Percentiles rank a stretch among this genome's conserved stretches.
These are phyloP conservation scores for Penicillium vulpinum DNA, from an alignment of 2,329 filamentous ascomycete genomes.

Conservation along the genomic window DNA sequence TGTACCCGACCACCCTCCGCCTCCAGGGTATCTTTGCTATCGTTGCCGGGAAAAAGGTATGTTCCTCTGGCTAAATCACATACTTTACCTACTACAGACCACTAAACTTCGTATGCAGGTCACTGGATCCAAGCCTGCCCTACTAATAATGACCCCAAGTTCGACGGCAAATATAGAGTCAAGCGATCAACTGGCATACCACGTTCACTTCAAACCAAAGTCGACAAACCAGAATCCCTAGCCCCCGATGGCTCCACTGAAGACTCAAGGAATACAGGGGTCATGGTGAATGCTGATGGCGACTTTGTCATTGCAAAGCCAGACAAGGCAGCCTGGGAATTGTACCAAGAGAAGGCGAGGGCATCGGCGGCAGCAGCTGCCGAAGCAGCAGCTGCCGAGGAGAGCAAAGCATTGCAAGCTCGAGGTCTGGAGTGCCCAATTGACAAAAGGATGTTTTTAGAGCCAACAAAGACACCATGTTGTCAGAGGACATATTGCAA, in stretches of 20 bases:
- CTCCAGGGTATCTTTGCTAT: conserved; percentile 93
- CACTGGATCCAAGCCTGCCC: conserved; percentile 99
- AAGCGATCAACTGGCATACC: conserved; percentile 97
- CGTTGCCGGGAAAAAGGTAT: conserved; percentile 86
- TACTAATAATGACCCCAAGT: conserved; percentile 97
- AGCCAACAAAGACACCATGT: conserved; percentile 98
- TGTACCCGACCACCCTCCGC: conserved; percentile 89
- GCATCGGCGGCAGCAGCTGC: conserved; percentile 79
- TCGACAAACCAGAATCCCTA: conserved; percentile 82
- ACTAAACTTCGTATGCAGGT: conserved; percentile 49
- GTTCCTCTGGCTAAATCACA: conserved; percentile 1
- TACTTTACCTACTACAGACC: background rate
- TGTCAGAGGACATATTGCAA: conserved; percentile 98
- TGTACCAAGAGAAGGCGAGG: conserved; percentile 93
- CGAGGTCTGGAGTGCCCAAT: conserved; percentile 88
- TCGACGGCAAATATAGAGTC: conserved; percentile 87
- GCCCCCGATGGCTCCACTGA: conserved; percentile 74
- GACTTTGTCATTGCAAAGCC: conserved; percentile 96
- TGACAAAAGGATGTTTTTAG: conserved; percentile 97
- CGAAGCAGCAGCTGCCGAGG: conserved; percentile 72
- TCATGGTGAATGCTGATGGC: conserved; percentile 97
- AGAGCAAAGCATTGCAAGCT: conserved; percentile 83
- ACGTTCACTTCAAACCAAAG: conserved; percentile 89
- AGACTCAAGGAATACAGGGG: conserved; percentile 77
- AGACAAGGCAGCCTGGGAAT: conserved; percentile 93